Base-by-base conservation (phyloP, 2,329 filamentous ascomycete species). In the Monilinia aucupariae region DNA sequence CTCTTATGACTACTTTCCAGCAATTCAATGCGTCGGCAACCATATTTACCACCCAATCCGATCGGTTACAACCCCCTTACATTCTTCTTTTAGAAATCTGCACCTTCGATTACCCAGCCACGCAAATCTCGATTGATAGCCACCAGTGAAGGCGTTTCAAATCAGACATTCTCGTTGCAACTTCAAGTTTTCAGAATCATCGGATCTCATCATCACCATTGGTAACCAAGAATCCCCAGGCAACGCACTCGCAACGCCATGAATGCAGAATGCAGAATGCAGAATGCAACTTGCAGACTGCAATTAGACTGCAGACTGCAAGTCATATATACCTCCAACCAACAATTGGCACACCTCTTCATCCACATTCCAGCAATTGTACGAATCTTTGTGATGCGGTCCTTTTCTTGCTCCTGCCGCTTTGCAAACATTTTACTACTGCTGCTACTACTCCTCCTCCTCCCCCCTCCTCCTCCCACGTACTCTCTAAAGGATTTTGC, bases 261-360 rank as follows among this genome's bases (percentile, higher is more conserved):
- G 58, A 27, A 61, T 45, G 20, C 30, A 43, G 20, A n/a, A 48
- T 61, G 58, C 37, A 39, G 58, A 27, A 61, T 45, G 20, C 30
- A 43, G 20, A n/a, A 48, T 61, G 58, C 37, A 39, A 39, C 37
- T 15, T 13, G 37, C 37, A 39, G 12, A 15, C 37, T 39, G 37
- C 58, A 61, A 61, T n/a, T n/a, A n/a, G n/a, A n/a, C n/a, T 13
- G 37, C 37, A 39, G 12, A 15, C 37, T 39, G 37, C 58, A 61
- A 61, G 58, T 53, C 58, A 61, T 61, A 43, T 32, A 61, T 53
- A n/a, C n/a, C 20, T 25, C 54, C 48, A 54, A 25, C 48, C 58
- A 61, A 61, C 58, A 54, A 53, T 61, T 61, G 41, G 30, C 30
- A 34, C 13, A 34, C 30, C 15, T 47, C 12, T 53, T 34, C 25